Conservation (phyloP, 352 stramenopile species). For the Thalassiosira hispida region DNA sequence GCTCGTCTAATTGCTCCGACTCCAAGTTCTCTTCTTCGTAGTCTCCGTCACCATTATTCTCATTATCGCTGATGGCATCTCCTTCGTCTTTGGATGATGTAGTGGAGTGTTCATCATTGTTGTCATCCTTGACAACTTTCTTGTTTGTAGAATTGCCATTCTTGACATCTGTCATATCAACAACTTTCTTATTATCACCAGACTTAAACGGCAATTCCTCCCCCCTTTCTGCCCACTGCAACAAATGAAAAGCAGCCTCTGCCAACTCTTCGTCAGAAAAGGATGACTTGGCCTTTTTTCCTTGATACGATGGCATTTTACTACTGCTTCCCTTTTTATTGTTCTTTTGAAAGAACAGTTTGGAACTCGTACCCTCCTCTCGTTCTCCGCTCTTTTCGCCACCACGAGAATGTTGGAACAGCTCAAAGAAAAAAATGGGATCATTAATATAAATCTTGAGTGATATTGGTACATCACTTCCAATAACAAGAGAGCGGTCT, state of each 20-base stretch:
- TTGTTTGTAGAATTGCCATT: neutral
- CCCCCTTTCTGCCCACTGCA: constrained; percentile 82
- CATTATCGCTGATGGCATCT: too few relatives aligned
- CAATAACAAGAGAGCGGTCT: constrained; percentile 63
- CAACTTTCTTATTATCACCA: neutral
- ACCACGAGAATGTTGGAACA: constrained; percentile 48
- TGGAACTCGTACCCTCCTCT: neutral
- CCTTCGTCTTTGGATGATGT: neutral
- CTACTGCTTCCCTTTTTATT: neutral
- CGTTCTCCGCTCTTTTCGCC: neutral
- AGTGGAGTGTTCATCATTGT: neutral
- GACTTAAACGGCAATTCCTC: constrained; percentile 39
- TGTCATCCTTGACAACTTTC: neutral
- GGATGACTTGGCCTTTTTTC: constrained; percentile 22
- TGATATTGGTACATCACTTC: constrained; percentile 70
- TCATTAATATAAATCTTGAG: constrained; percentile 62
- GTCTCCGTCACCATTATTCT: constrained; percentile 32
- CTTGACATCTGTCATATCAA: neutral
- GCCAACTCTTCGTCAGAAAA: constrained; percentile 33
- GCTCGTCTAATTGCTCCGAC: constrained; percentile 31
- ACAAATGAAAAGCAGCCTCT: constrained; percentile 73
- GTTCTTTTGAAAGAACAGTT: constrained; percentile 34
- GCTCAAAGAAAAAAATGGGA: constrained; percentile 59
- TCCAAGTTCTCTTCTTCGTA: constrained; percentile 28
- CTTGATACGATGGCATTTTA: constrained; percentile 9